These are phyloP conservation scores for Dipodascus geniculatus DNA, from an alignment of 805 yeast genomes.

Conservation along the genomic window DNA sequence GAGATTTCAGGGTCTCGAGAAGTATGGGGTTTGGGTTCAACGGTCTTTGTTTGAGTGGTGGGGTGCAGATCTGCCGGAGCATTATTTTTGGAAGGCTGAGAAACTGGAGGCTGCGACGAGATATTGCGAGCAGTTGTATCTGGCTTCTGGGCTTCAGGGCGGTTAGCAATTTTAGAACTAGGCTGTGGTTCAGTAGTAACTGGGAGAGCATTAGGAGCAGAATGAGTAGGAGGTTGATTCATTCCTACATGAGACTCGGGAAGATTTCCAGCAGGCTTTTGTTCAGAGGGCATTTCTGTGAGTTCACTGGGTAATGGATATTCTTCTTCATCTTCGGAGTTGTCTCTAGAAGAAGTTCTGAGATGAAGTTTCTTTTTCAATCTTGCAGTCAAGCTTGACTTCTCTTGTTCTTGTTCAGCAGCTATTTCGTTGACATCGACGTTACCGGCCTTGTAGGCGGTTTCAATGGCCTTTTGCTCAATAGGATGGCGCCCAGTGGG, in stretches of 20 bases:
- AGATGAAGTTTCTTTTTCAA: not conserved
- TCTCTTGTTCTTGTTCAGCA: not conserved
- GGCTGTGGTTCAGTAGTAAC: not conserved
- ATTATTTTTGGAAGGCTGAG: not conserved
- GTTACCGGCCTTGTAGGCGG: not conserved
- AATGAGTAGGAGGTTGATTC: not conserved
- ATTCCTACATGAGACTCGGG: not conserved
- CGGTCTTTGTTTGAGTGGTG: not conserved
- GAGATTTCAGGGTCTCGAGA: not conserved
- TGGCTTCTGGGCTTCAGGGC: no score
- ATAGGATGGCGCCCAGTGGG: not conserved
- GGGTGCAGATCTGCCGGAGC: no score
- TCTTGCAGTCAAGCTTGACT: not conserved
- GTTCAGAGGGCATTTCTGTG: not conserved
- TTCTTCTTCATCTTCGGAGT: not conserved
- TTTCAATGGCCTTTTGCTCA: not conserved
- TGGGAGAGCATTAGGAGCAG: not conserved
- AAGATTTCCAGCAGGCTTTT: not conserved
- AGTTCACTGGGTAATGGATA: not conserved
- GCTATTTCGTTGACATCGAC: not conserved
- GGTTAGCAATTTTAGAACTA: no score
- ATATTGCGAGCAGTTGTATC: no score
- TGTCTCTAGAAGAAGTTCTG: not conserved
- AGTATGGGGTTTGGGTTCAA: not conserved
- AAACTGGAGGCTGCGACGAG: not conserved